These are phyloP conservation scores for Datisca glomerata DNA, from an alignment of 306 rosid genomes.

Conservation along the genomic window DNA sequence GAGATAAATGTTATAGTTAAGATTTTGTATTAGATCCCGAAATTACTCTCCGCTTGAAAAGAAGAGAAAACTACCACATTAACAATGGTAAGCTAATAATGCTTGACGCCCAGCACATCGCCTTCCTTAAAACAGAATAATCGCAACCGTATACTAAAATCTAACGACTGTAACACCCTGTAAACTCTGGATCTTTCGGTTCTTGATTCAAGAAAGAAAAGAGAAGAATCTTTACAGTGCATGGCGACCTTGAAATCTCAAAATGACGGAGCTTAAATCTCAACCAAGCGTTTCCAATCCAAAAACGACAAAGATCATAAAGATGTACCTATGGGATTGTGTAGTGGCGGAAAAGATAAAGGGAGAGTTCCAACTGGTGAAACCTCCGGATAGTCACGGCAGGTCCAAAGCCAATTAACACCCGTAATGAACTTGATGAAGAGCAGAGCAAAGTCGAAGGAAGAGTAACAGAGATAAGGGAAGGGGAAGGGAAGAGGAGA, in stretches of 20 bases:
- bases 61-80: neutral
- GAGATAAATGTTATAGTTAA: neutral
- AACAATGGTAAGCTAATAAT: neutral
- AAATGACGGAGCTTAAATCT: no score
- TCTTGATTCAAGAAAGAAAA: constrained; percentile 1
- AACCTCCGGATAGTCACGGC: neutral
- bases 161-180: neutral
- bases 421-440: neutral
- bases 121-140: neutral
- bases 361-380: no score
- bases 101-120: no score
- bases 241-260: neutral
- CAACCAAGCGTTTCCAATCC: no score
- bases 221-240: neutral
- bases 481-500: no score
- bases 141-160: neutral
- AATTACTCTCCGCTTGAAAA: neutral
- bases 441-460: no score
- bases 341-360: no score
- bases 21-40: neutral
- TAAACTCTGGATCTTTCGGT: neutral
- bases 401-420: neutral
- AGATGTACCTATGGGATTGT: neutral
- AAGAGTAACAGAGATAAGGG: no score
- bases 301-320: neutral